A percentile compares a stretch with the other conserved stretches of the same genome.
Evolutionary conservation across 2,329 filamentous ascomycete genomes (phyloP).

Genomic region (Colletotrichum sojae): DNA sequence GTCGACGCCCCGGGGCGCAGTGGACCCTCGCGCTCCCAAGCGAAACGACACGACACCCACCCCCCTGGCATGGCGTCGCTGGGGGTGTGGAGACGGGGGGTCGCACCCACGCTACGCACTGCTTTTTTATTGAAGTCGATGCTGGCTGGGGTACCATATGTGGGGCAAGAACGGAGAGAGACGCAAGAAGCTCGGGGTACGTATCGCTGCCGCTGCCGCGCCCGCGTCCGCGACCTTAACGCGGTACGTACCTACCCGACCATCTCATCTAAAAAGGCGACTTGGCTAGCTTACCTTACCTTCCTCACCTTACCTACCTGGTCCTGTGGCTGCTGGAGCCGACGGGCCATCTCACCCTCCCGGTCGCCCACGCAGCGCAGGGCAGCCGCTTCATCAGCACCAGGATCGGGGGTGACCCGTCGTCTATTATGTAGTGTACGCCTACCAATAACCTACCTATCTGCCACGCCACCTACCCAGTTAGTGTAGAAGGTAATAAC

Average conservation of each 20-base stretch:
- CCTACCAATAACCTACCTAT: no score
- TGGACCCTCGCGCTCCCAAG: conserved; percentile 25
- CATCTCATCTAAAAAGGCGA: conserved; percentile 36
- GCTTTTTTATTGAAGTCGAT: conserved; percentile 34
- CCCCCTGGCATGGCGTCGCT: conserved; percentile 17
- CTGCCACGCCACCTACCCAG: no score
- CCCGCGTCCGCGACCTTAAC: no score
- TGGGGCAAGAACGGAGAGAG: conserved; percentile 19
- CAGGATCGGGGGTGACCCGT: neutral
- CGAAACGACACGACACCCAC: conserved; percentile 37
- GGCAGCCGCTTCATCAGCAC: conserved; percentile 18
- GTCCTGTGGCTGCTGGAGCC: conserved; percentile 6
- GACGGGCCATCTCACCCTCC: conserved; percentile 14
- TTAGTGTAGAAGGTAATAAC: no score
- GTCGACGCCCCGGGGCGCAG: conserved; percentile 28
- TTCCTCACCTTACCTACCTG: conserved; percentile 20
- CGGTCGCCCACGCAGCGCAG: conserved; percentile 2
- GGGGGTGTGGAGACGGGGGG: conserved; percentile 16
- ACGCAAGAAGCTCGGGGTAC: conserved; percentile 15
- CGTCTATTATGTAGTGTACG: no score
- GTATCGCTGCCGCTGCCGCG: neutral
- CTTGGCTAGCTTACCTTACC: conserved; percentile 21
- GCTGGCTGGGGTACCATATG: conserved; percentile 26
- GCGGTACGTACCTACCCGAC: conserved; percentile 18
- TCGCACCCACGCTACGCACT: conserved; percentile 15